A percentile compares a stretch with the other conserved stretches of the same genome.
Conservation (phyloP, 148 eudicot species). For the Rhododendron ferrugineum region DNA sequence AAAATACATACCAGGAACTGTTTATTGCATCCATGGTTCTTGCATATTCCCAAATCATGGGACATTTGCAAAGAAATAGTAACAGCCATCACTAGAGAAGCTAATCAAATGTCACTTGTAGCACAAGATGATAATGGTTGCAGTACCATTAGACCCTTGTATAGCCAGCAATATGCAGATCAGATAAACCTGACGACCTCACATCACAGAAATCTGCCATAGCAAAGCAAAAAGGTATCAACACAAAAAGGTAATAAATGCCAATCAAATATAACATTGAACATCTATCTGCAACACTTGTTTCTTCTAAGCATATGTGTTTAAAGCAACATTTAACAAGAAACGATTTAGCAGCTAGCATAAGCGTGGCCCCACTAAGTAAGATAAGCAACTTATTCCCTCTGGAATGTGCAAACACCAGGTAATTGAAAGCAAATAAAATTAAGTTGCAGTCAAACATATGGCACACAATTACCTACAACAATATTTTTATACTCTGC, state of each 20-base stretch:
- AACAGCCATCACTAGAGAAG: slow-evolving; percentile 30
- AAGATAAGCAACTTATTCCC: background rate
- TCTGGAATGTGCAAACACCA: background rate
- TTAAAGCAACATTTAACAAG: background rate
- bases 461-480: background rate
- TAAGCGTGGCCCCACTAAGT: background rate
- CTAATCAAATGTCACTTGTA: background rate
- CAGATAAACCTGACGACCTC: background rate
- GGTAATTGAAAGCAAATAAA: background rate
- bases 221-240: slow-evolving; percentile 5
- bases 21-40: slow-evolving; percentile 27
- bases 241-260: background rate
- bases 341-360: background rate
- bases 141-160: background rate
- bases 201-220: background rate
- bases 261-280: background rate
- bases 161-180: background rate
- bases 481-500: background rate
- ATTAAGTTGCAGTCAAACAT: background rate
- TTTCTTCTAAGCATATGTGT: background rate
- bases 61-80: slow-evolving; percentile 51
- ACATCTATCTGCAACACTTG: background rate
- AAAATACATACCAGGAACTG: slow-evolving; percentile 31
- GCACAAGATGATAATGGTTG: slow-evolving; percentile 4
- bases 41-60: slow-evolving; percentile 41